These are phyloP conservation scores for Creolimax fragrantissima DNA, from an alignment of 78 protist genomes.

Conservation along the genomic window DNA sequence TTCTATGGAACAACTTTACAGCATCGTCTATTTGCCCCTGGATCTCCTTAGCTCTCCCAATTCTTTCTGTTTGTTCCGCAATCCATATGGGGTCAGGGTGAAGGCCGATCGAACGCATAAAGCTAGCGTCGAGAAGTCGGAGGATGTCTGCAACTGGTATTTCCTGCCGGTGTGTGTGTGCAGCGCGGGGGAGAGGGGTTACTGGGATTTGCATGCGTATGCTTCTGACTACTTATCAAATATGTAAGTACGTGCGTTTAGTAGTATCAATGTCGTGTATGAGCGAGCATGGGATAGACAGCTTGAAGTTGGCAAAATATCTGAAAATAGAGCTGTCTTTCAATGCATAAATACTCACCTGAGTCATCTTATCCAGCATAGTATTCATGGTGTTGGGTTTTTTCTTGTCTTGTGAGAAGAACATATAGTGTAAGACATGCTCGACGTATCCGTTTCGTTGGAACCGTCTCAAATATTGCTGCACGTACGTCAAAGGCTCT, in stretches of 20 bases:
- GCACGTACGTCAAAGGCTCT: not conserved
- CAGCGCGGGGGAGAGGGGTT: too few relatives aligned
- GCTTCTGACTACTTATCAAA: too few relatives aligned
- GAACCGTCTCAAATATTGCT: not conserved
- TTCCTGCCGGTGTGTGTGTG: not conserved
- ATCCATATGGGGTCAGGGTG: not conserved
- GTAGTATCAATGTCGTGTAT: too few relatives aligned
- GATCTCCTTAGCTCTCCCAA: not conserved
- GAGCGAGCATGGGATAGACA: too few relatives aligned
- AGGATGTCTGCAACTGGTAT: not conserved
- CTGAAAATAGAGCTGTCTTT: too few relatives aligned
- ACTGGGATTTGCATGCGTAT: too few relatives aligned
- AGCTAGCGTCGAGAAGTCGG: not conserved
- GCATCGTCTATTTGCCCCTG: not conserved
- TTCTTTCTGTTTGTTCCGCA: not conserved
- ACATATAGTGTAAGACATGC: not conserved
- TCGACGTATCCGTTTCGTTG: not conserved
- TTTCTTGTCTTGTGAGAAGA: not conserved
- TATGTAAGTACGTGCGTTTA: too few relatives aligned
- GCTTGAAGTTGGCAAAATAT: too few relatives aligned
- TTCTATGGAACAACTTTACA: not conserved
- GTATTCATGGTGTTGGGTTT: not conserved
- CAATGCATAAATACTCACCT: not conserved
- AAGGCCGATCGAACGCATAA: not conserved
- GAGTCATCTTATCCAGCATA: not conserved